Base-by-base conservation (phyloP, 805 yeast species). In the Jamesozyma spencerorum region DNA sequence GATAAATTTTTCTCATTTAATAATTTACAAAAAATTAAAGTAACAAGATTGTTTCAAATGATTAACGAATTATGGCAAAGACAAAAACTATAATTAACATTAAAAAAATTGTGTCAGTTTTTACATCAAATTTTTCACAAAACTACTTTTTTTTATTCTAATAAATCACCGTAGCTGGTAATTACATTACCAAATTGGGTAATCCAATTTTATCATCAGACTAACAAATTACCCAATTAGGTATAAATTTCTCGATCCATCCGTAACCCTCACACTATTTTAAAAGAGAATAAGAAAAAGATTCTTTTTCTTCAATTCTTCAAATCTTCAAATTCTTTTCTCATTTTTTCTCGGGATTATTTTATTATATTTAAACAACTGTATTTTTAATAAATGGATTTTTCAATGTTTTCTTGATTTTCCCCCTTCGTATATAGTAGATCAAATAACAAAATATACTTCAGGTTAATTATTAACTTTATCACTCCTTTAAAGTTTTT, bases 21-120 rank as follows among this genome's bases (percentile, higher is more conserved):
- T 17, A 22, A 15, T 5, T 19, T 11, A 15, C 34, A 34, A 28
- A 31, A 43, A 43, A 18, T 32, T 2, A 53, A 50, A 30, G 60
- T 69, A 10, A 72, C 74, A 0, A 45, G 43, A n/a, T 54, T 65
- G 2, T 72, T 71, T 46, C 76, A 72, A 47, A 44, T 60, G 2
- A 57, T 72, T 4, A 71, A 72, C 44, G 58, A 53, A 13, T 28
- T 68, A 1, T 69, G 69, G 60, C 67, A 64, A 38, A 14, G 39
- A 2, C 26, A 10, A 12, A 14, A 24, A 31, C 17, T n/a, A n/a
- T n/a, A n/a, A n/a, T n/a, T n/a, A n/a, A 22, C 6, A 22, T 7
- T 22, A 10, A 22, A 22, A 7, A 22, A 22, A 6, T 22, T 22
- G 26, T 28, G 31, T 28, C 31, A 28, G 13, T 28, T 31, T 14